Conservation (phyloP, 306 rosid species). For the Ammopiptanthus mongolicus region DNA sequence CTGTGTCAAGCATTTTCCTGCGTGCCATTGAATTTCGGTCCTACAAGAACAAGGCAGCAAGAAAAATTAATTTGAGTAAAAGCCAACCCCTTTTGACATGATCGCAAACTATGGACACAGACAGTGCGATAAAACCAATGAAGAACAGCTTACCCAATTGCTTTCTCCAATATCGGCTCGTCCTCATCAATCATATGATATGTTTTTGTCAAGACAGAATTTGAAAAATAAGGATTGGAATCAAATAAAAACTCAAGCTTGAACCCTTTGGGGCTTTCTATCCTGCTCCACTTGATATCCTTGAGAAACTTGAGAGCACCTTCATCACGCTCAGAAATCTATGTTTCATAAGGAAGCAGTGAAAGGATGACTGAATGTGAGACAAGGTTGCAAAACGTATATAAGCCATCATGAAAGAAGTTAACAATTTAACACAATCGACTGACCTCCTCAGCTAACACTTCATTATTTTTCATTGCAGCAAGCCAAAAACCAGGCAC, state of each 20-base stretch:
- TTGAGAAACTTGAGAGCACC: constrained; percentile 68
- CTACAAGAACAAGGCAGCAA: constrained; percentile 26
- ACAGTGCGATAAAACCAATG: neutral
- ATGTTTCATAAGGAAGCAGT: neutral
- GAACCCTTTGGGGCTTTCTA: constrained; percentile 71
- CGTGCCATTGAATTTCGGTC: constrained; percentile 75
- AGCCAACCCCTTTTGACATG: neutral
- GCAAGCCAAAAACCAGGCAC: constrained; percentile 78
- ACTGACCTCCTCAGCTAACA: constrained; percentile 70
- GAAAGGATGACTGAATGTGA: neutral
- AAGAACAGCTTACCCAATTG: constrained; percentile 55
- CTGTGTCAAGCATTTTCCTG: constrained; percentile 71
- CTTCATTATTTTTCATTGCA: constrained; percentile 78
- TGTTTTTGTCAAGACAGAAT: constrained; percentile 60
- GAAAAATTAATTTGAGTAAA: neutral
- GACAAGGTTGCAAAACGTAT: neutral
- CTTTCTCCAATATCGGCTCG: constrained; percentile 76
- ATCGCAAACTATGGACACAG: neutral
- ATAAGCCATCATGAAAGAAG: neutral
- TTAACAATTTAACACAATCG: neutral
- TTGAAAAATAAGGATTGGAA: constrained; percentile 65
- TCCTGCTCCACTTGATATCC: constrained; percentile 70
- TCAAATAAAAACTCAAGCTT: constrained; percentile 77
- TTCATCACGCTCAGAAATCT: constrained; percentile 83
- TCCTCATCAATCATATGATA: constrained; percentile 84